These are phyloP conservation scores for Hypoxylon fuscum DNA, from an alignment of 495 filamentous ascomycete genomes.

Conservation along the genomic window DNA sequence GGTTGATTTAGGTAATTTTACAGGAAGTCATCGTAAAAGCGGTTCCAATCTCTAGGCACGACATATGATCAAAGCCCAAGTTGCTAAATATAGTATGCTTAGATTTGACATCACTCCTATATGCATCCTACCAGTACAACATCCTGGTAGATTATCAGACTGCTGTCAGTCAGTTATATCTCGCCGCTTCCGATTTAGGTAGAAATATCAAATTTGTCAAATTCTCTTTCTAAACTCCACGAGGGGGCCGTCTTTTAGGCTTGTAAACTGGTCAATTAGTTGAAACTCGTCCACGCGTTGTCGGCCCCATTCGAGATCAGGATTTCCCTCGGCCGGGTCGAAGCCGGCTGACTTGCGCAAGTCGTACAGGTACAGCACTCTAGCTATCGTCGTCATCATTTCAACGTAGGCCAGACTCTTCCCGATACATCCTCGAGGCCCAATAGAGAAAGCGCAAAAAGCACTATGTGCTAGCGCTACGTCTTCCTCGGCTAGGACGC, in stretches of 20 bases:
- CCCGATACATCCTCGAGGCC: constrained; percentile 66
- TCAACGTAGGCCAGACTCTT: constrained; percentile 66
- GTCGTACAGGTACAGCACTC: constrained; percentile 60
- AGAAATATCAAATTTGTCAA: background rate
- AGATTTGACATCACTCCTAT: no score
- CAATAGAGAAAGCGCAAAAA: constrained; percentile 67
- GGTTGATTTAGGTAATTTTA: no score
- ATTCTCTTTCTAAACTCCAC: constrained; percentile 60
- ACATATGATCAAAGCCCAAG: no score
- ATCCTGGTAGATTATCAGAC: background rate
- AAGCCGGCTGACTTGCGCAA: constrained; percentile 53
- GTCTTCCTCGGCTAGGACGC: constrained; percentile 42
- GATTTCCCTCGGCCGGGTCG: constrained; percentile 54
- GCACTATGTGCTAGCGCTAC: constrained; percentile 58
- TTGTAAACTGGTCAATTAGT: constrained; percentile 66
- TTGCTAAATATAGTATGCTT: no score
- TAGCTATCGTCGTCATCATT: constrained; percentile 59
- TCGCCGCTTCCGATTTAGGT: background rate
- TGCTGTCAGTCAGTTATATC: no score
- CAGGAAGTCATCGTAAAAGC: no score
- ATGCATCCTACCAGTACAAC: background rate
- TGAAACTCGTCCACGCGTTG: constrained; percentile 60
- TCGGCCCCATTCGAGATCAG: constrained; percentile 56
- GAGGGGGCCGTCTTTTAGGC: constrained; percentile 65
- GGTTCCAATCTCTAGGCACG: no score